These are phyloP conservation scores for Przewalskia tangutica DNA, from an alignment of 257 asterid species.

Conservation along the genomic window DNA sequence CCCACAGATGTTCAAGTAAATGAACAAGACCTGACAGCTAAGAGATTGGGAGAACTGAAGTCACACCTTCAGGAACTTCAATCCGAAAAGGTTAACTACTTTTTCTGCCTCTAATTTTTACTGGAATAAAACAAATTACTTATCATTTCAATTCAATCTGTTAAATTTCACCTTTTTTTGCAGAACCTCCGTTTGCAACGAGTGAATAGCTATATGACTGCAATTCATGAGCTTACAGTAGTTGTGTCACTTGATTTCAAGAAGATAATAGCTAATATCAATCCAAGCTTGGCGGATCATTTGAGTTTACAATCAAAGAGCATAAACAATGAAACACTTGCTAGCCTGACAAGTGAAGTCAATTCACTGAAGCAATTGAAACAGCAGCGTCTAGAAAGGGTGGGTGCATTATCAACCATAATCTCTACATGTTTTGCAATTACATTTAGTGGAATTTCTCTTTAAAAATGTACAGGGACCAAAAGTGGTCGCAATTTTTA, in stretches of 20 bases:
- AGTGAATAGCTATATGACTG: slow-evolving; percentile 33
- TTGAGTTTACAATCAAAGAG: slow-evolving; percentile 41
- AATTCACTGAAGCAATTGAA: slow-evolving; percentile 57
- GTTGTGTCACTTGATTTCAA: slow-evolving; percentile 62
- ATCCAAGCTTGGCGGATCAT: slow-evolving; percentile 40
- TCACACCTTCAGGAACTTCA: slow-evolving; percentile 61
- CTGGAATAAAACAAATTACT: not conserved
- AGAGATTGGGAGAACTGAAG: slow-evolving; percentile 47
- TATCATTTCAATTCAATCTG: not conserved
- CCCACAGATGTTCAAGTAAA: slow-evolving; percentile 33
- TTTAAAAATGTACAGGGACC: not conserved
- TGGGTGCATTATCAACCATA: slow-evolving; percentile 23
- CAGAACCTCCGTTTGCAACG: slow-evolving; percentile 65
- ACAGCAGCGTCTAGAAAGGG: slow-evolving; percentile 47
- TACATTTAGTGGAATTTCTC: not conserved
- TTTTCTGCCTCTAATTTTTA: not conserved
- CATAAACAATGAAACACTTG: slow-evolving; percentile 64
- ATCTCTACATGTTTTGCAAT: not conserved
- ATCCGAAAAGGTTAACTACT: slow-evolving; percentile 46
- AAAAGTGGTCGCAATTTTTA: not conserved
- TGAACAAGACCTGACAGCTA: slow-evolving; percentile 53
- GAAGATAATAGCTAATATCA: slow-evolving; percentile 52
- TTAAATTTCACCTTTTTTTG: slow-evolving; percentile 6
- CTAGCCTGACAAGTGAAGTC: slow-evolving; percentile 48
- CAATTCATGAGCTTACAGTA: slow-evolving; percentile 50